A percentile compares a stretch with the other conserved stretches of the same genome.
These are phyloP conservation scores for Hemileccinum rubropunctum DNA, from an alignment of 768 basidiomycete genomes.

Conservation along the genomic window DNA sequence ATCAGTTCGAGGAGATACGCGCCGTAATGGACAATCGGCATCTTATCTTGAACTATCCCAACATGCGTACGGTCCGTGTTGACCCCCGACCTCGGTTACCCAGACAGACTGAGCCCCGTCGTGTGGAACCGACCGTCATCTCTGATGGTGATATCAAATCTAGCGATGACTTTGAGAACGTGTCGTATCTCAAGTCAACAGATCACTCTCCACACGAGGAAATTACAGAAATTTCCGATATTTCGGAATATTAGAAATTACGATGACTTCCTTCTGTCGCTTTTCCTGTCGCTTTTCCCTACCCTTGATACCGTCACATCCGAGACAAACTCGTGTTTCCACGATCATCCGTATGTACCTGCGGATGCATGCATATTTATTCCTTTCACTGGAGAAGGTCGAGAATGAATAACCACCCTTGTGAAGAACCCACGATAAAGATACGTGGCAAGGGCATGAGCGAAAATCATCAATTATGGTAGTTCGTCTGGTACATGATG, in stretches of 20 bases:
- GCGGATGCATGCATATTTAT: conserved; percentile 24
- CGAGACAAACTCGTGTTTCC: conserved; percentile 16
- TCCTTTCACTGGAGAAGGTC: conserved; percentile 4
- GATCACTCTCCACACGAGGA: conserved; percentile 24
- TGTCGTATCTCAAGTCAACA: conserved; percentile 23
- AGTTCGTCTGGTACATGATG: not conserved
- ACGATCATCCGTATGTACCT: conserved; percentile 10
- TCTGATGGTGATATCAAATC: conserved; percentile 29
- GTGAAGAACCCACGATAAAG: too few species aligned
- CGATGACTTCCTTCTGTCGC: not conserved
- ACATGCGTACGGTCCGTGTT: conserved; percentile 35
- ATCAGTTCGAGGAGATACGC: conserved; percentile 70
- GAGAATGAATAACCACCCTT: conserved; percentile 3
- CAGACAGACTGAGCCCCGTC: conserved; percentile 30
- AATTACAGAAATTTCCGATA: conserved; percentile 25
- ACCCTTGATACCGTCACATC: not conserved
- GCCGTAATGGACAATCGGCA: conserved; percentile 62
- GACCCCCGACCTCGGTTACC: conserved; percentile 26
- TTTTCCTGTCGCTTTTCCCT: conserved; percentile 9
- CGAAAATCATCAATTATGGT: not conserved
- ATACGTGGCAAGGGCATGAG: not conserved
- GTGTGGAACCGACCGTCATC: conserved; percentile 32
- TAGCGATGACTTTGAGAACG: conserved; percentile 27
- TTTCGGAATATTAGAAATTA: conserved; percentile 31
- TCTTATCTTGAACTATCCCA: conserved; percentile 64